A percentile compares a stretch with the other conserved stretches of the same genome.
Evolutionary conservation across 2,329 filamentous ascomycete genomes (phyloP).

Genomic region (Ceratocystis eucalypticola): DNA sequence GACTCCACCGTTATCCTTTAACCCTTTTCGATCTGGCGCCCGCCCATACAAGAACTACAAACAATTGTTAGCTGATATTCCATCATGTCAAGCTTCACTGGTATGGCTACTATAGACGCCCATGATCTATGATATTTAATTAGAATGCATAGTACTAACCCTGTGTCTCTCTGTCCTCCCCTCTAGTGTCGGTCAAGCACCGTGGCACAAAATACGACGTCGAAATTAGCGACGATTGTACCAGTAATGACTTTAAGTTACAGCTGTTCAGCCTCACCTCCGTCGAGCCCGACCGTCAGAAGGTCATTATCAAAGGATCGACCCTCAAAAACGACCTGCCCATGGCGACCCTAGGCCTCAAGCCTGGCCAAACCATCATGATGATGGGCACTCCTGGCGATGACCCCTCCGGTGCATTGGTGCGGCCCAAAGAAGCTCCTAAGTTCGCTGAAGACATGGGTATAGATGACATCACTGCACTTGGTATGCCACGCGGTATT

Average conservation of each 20-base stretch:
- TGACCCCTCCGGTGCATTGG: constrained; percentile 40
- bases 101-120: not conserved
- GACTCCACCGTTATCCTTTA: not conserved
- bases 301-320: constrained; percentile 85
- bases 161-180: not conserved
- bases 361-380: constrained; percentile 77
- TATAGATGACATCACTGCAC: constrained; percentile 70
- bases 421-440: constrained; percentile 64
- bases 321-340: constrained; percentile 92
- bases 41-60: not conserved
- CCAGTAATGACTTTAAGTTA: constrained; percentile 87
- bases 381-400: constrained; percentile 87
- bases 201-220: constrained; percentile 91
- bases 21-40: not conserved
- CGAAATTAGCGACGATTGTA: constrained; percentile 72
- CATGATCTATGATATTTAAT: not conserved
- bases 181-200: constrained; percentile 77
- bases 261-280: constrained; percentile 91
- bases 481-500: constrained; percentile 73
- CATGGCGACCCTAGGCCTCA: constrained; percentile 70
- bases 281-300: constrained; percentile 91
- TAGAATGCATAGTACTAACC: not conserved
- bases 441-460: constrained; percentile 98
- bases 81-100: constrained; percentile 6
- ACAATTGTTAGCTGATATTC: not conserved